phyloP scores from a whole-genome alignment of 202 grass and related monocot genomes.

The Saccharum hybrid region DNA sequence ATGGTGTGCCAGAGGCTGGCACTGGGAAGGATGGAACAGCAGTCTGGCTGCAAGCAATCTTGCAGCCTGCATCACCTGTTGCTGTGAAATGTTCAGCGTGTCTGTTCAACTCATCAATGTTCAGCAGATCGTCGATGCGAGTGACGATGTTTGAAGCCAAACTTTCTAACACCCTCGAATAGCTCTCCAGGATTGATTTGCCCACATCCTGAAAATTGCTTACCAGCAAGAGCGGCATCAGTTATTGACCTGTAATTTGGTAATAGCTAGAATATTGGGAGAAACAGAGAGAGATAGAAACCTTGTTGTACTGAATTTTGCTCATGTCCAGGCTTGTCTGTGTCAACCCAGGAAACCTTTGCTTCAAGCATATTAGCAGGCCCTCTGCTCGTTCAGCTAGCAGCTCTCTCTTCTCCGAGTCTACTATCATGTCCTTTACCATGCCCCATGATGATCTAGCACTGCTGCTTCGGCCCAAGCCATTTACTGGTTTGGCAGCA shows the following conservation, averaged over 20 bases:
- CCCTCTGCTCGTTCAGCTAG: conserved; percentile 77
- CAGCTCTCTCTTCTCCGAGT: conserved; percentile 72
- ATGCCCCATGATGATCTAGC: conserved; percentile 81
- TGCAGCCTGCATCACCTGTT: conserved; percentile 44
- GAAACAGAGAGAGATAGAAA: conserved; percentile 33
- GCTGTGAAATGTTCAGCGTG: conserved; percentile 54
- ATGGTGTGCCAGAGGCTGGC: conserved; percentile 80
- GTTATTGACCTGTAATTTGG: not conserved
- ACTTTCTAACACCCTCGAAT: conserved; percentile 95
- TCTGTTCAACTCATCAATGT: conserved; percentile 66
- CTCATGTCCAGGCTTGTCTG: conserved; percentile 90
- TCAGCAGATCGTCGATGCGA: conserved; percentile 83
- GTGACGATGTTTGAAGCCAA: conserved; percentile 78
- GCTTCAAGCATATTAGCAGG: conserved; percentile 84
- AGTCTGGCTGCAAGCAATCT: conserved; percentile 52
- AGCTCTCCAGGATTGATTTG: conserved; percentile 88
- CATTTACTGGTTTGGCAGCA: conserved; percentile 44
- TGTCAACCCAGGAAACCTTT: conserved; percentile 92
- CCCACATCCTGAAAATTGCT: conserved; percentile 77
- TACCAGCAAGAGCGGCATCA: not conserved
- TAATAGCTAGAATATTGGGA: conserved; percentile 4
- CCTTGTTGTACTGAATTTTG: conserved; percentile 97
- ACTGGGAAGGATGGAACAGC: conserved; percentile 61
- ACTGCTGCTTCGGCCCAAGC: conserved; percentile 46
- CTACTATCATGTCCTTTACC: conserved; percentile 78